Conservation (phyloP, 129 eudicot species). For the Solidago caesia region DNA sequence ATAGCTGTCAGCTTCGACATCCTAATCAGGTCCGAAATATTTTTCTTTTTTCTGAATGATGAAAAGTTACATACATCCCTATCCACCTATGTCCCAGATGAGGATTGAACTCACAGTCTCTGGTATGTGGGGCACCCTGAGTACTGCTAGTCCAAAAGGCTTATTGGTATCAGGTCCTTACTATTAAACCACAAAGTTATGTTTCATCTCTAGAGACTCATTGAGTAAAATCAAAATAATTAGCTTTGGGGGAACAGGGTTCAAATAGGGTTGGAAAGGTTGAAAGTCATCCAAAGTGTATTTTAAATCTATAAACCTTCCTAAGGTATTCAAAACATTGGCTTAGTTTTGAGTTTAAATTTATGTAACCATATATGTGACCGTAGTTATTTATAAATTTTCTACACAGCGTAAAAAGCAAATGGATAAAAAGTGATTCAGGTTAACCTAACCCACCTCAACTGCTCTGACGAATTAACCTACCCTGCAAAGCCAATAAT, state of each 20-base stretch:
- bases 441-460: conserved; percentile 6
- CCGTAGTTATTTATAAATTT: not conserved
- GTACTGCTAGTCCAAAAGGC: too few relatives aligned
- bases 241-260: not conserved
- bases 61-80: too few relatives aligned
- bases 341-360: not conserved
- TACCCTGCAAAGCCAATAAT: not conserved
- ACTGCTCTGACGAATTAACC: not conserved
- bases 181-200: not conserved
- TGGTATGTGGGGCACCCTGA: too few relatives aligned
- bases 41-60: too few relatives aligned
- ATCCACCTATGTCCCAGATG: too few relatives aligned
- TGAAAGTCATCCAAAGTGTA: not conserved
- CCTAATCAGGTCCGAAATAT: conserved; percentile 59
- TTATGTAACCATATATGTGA: not conserved
- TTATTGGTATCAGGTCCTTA: conserved; percentile 36
- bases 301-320: not conserved
- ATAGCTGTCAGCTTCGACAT: conserved; percentile 89
- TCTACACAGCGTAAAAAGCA: not conserved
- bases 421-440: not conserved
- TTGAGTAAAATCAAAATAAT: not conserved
- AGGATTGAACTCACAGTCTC: too few relatives aligned
- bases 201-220: not conserved
- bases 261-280: not conserved
- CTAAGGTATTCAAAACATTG: not conserved